Percentiles rank a stretch among this genome's conserved stretches.
These are phyloP conservation scores for Nakazawaea pomicola DNA, from an alignment of 805 yeast species.

Conservation along the genomic window DNA sequence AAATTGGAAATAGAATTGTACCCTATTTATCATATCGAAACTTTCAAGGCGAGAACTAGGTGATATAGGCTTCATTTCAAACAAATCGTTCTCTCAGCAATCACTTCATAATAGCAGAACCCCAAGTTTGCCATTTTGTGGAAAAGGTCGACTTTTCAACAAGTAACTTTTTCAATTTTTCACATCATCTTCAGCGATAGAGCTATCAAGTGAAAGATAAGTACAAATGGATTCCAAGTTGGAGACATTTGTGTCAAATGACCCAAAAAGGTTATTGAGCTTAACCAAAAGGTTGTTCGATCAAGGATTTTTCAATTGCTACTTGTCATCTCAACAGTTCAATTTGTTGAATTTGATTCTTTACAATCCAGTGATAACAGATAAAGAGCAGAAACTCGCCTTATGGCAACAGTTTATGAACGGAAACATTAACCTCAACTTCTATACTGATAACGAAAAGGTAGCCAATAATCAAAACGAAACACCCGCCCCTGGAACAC, in stretches of 20 bases:
- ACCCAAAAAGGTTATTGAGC: conserved; percentile 24
- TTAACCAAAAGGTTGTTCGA: conserved; percentile 31
- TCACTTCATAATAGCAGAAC: no score
- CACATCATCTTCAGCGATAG: no score
- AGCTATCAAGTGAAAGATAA: no score
- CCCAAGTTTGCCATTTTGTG: no score
- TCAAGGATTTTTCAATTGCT: conserved; percentile 39
- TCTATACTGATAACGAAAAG: conserved; percentile 13
- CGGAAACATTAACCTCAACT: conserved; percentile 28
- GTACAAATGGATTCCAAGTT: conserved; percentile 12
- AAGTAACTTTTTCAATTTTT: no score
- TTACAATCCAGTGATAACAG: conserved; percentile 22
- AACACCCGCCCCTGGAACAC: not conserved
- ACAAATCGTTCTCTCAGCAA: no score
- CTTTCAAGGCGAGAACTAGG: no score
- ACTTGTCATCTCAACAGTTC: conserved; percentile 52
- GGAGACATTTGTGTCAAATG: conserved; percentile 17
- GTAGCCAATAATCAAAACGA: not conserved
- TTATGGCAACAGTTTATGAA: conserved; percentile 45
- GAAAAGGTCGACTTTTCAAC: no score
- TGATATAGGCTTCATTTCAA: no score
- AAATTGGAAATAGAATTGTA: no score
- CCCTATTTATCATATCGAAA: no score
- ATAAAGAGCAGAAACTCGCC: conserved; percentile 16
- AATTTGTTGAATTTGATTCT: conserved; percentile 43